phyloP scores from a whole-genome alignment of 2,329 filamentous ascomycete genomes.

The Chalaropsis ovoidea region DNA sequence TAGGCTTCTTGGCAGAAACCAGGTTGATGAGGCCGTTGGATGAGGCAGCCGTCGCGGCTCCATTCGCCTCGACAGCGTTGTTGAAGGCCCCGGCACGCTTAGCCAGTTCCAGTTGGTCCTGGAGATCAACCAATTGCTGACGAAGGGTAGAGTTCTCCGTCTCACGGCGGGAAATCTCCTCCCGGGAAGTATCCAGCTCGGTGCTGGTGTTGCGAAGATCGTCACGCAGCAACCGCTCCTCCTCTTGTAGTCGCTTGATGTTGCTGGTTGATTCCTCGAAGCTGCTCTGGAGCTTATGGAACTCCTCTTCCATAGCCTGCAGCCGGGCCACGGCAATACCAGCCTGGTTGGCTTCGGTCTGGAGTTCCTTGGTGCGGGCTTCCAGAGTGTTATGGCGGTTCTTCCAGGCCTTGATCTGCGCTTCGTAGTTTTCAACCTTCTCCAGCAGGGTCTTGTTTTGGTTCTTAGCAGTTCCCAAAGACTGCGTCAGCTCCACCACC shows the following conservation, averaged over 20 bases:
- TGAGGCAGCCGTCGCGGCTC: conserved; percentile 36
- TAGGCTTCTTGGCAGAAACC: conserved; percentile 93
- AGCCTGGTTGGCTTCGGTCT: conserved; percentile 93
- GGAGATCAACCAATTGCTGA: conserved; percentile 79
- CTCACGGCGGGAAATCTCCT: conserved; percentile 65
- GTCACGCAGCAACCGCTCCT: conserved; percentile 77
- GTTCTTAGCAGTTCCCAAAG: conserved; percentile 78
- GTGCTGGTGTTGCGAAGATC: conserved; percentile 67
- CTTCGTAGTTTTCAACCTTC: conserved; percentile 92
- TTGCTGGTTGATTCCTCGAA: conserved; percentile 86
- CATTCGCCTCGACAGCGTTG: conserved; percentile 50
- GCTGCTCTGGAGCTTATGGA: conserved; percentile 77
- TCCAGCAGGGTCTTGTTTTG: conserved; percentile 84
- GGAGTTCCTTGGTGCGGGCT: conserved; percentile 80
- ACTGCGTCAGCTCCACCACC: conserved; percentile 95
- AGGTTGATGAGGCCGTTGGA: conserved; percentile 84
- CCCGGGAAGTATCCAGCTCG: conserved; percentile 70
- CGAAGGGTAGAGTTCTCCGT: conserved; percentile 75
- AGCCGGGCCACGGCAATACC: conserved; percentile 88
- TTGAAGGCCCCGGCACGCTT: conserved; percentile 60
- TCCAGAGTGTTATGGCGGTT: conserved; percentile 84
- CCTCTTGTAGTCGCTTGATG: conserved; percentile 88
- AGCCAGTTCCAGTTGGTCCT: conserved; percentile 83
- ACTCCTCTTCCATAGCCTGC: conserved; percentile 86
- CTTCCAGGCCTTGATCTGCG: conserved; percentile 92